Base-by-base conservation (phyloP, 805 yeast species). In the Pichia heedii region DNA sequence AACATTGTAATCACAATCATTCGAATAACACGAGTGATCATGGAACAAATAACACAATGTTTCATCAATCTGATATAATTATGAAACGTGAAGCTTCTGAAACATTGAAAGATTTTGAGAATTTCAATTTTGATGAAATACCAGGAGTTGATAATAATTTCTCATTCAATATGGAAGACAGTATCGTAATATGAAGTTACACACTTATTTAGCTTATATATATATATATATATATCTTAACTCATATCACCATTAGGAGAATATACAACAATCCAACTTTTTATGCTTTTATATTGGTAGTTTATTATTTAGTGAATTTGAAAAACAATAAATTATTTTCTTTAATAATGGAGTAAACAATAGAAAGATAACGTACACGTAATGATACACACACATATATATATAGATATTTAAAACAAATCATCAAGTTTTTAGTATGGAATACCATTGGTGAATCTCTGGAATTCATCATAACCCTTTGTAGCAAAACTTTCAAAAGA, bases 381-480 rank as follows among this genome's bases (percentile, higher is more conserved):
- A 24, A 24, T 10, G 12, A 24, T 10, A 24, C 12, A 24, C 12
- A 24, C 27, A 33, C n/a, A 29, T 29, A 5, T 9, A 18, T 18
- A 18, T 16, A 16, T 16, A 18, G 16, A 32, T 22, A 15, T 8
- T 11, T 19, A 20, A 13, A 20, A 34, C 4, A 21, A n/a, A 24
- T 22, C 8, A 12, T 22, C 29, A 8, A 15, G 6, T n/a, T 9
- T 16, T 22, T 36, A 89, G 57, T 89, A 90, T 16, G 98, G 98
- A 61, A 93, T 93, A 46, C 99, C 99, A 56, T 93, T 93, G 32
- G 98, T 93, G 52, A 93, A 62, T 56, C 95, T 73, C 66, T 93
- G 99, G 78, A 93, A 93, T 67, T 89, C 97, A 60, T 93, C 99
- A 63, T 93, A 93, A 19, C 96, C 97, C 58, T 81, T 84, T 30